Evolutionary conservation across 1,284 basidiomycete genomes (phyloP), one percentile per base, ranked within the genome.

Genomic region (Cystobasidium slooffiae): DNA sequence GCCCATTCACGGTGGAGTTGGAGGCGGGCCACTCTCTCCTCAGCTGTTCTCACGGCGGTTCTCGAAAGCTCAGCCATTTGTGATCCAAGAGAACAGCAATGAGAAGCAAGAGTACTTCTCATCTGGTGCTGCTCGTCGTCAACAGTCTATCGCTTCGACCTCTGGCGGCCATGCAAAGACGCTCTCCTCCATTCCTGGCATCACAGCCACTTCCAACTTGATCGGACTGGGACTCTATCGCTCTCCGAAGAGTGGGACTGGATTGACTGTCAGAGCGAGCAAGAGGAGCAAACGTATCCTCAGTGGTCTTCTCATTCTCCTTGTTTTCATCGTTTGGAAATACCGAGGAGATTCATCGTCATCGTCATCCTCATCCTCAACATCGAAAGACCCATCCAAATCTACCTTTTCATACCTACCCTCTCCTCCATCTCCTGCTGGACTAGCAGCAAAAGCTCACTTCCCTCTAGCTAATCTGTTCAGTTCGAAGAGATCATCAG

Each of bases 31-130:
- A 44, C 22, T 31, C 10, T 53, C 62, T 37, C 70, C 62, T 44
- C 70, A 58, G 62, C 63, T 73, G 2, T 73, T 73, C 62, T 65
- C 62, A n/a, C 31, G 70, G 41, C 46, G 63, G 18, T 59, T 73
- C 52, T 64, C 59, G 20, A 66, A 56, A 51, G 70, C 44, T 14
- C 44, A 52, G 41, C 70, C 70, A 14, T 73, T 73, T 43, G 44
- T 66, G 3, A 73, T 73, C 37, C 18, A 39, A 22, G 62, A 73
- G 37, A 6, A 49, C 44, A 24, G 44, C 43, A 41, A 63, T 24
- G 44, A 41, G 14, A 37, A 63, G 16, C 37, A 47, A 14, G 47
- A 46, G 43, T 44, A 46, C 44, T 31, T 46, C 46, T 20, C 5
- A 3, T 12, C 53, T 31, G n/a, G n/a, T n/a, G n/a, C n/a, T n/a